Evolutionary conservation across 2,329 filamentous ascomycete genomes (phyloP), one percentile per base, ranked within the genome.

Genomic region (Fulvia fulva): DNA sequence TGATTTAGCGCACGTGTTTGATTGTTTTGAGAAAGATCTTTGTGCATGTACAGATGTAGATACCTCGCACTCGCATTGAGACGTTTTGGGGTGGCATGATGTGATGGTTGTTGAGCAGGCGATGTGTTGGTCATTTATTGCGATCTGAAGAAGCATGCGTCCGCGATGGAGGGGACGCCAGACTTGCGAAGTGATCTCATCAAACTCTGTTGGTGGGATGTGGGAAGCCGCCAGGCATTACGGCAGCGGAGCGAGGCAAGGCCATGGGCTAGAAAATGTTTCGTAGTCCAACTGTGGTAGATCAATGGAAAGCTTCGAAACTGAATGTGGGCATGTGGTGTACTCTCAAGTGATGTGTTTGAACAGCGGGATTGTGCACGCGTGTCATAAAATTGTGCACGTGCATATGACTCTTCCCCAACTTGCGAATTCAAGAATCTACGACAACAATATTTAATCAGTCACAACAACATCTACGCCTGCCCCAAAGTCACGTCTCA

Each of bases 11-110:
- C 14, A n/a, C 5, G 3, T 41, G 14, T 41, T 41, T 19, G 34
- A 41, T 14, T 41, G 16, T 41, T n/a, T 21, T 41, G 37, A 41
- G n/a, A 50, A 21, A 19, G 25, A 21, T 32, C 16, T 14, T 50
- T 50, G 34, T 46, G 41, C 57, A 50, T 64, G 63, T 64, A 65
- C 21, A 64, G 61, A 60, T 61, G 62, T 62, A 64, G 45, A 64
- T 64, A 57, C 51, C 49, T 46, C 47, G 47, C 47, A 32, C 23
- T 53, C 25, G 51, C 26, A 47, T 45, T 47, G 47, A 26, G 28
- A 50, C 22, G 28, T 47, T 30, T 12, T 28, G 23, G 26, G 26
- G 23, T 19, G 26, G 26, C 47, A 28, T 50, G 26, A 16, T 14
- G 23, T 50, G 23, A 8, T 19, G 32, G 47, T 26, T 32, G 22